These are phyloP conservation scores for Luzula sylvatica DNA, from an alignment of 176 grass and related monocot species.

Conservation along the genomic window DNA sequence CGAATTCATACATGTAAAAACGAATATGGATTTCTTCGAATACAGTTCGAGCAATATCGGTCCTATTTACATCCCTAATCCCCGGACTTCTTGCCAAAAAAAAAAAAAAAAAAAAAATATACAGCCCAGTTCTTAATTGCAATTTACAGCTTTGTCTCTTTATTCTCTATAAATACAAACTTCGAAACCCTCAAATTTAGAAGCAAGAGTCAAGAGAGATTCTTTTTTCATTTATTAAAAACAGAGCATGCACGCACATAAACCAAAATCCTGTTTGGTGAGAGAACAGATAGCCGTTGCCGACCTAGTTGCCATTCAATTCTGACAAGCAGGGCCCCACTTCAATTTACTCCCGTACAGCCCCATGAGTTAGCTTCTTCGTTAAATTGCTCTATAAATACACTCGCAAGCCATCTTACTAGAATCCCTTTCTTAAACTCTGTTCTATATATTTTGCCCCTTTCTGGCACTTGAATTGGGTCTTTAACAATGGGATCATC, in stretches of 20 bases:
- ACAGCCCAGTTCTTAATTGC: too few species aligned
- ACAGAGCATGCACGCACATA: slow-evolving; percentile 6
- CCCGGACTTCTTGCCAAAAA: too few species aligned
- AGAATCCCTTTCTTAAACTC: not conserved
- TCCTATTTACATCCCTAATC: too few species aligned
- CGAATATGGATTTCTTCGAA: too few species aligned
- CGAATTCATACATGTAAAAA: too few species aligned
- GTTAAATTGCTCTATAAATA: slow-evolving; percentile 14
- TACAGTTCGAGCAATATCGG: too few species aligned
- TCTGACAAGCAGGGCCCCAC: not conserved
- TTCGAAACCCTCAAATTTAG: too few species aligned
- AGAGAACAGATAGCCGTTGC: slow-evolving; percentile 6
- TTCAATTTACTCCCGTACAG: not conserved
- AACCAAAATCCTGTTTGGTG: not conserved
- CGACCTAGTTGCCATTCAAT: not conserved
- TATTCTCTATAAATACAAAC: too few species aligned
- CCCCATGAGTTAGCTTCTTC: not conserved
- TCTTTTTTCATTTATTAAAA: not conserved
- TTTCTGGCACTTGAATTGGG: too few species aligned
- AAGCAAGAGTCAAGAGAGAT: not conserved
- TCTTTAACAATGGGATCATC: not conserved
- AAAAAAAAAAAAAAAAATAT: too few species aligned
- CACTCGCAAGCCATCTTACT: not conserved
- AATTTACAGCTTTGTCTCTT: too few species aligned
- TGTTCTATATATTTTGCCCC: not conserved